Evolutionary conservation across 2,329 filamentous ascomycete species (phyloP).

Genomic region (Epicoccum sorghinum): DNA sequence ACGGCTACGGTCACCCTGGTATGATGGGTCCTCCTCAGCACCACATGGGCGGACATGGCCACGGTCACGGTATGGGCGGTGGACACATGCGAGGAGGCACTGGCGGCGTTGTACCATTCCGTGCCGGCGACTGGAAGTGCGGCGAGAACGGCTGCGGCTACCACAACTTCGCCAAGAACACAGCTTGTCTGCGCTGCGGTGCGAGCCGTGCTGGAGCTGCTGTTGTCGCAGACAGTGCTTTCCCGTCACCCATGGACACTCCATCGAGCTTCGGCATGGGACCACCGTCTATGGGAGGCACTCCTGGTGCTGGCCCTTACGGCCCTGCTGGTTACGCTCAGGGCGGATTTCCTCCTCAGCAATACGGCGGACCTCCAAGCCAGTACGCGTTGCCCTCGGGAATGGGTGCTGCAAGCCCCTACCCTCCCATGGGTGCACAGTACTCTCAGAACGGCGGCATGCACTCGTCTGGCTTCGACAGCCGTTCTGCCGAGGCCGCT

Average conservation of each 20-base stretch:
- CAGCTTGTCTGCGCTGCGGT: conserved; percentile 94
- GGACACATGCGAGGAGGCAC: conserved; percentile 75
- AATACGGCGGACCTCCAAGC: conserved; percentile 85
- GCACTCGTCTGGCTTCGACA: conserved; percentile 89
- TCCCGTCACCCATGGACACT: conserved; percentile 87
- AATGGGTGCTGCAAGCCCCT: conserved; percentile 78
- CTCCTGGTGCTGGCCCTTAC: conserved; percentile 71
- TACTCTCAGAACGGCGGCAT: conserved; percentile 78
- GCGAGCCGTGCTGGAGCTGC: conserved; percentile 92
- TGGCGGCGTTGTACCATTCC: conserved; percentile 90
- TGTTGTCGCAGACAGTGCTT: conserved; percentile 91
- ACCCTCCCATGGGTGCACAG: conserved; percentile 76
- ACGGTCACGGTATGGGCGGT: conserved; percentile 54
- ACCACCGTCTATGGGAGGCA: conserved; percentile 84
- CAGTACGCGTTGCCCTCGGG: conserved; percentile 89
- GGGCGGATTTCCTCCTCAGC: conserved; percentile 68
- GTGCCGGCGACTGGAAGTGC: conserved; percentile 98
- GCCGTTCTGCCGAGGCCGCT: conserved; percentile 89
- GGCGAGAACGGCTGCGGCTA: conserved; percentile 97
- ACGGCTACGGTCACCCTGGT: conserved; percentile 66
- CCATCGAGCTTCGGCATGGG: conserved; percentile 84
- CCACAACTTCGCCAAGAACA: conserved; percentile 99
- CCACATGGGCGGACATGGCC: conserved; percentile 68
- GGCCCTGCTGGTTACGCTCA: conserved; percentile 72
- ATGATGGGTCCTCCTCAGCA: conserved; percentile 62